These are phyloP conservation scores for Alternaria triticimaculans DNA, from an alignment of 2,329 filamentous ascomycete species.

Conservation along the genomic window DNA sequence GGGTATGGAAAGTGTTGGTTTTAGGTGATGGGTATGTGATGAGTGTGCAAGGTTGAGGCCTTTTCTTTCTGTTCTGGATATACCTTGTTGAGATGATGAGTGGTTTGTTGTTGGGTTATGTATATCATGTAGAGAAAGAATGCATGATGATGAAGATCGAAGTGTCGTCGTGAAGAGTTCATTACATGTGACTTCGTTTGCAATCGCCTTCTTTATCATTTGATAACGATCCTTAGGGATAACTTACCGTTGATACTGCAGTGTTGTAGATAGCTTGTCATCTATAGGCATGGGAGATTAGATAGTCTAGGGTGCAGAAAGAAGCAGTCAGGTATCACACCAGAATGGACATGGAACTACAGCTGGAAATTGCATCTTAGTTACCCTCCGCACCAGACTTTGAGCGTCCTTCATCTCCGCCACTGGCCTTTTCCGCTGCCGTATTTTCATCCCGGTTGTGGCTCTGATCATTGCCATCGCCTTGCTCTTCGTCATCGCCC, in stretches of 20 bases:
- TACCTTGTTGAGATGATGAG: not conserved
- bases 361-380: no score
- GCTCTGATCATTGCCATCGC: not conserved
- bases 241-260: no score
- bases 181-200: not conserved
- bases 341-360: no score
- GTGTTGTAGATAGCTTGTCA: no score
- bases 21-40: not conserved
- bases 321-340: no score
- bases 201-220: no score
- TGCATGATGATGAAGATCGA: not conserved
- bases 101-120: not conserved
- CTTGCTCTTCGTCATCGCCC: not conserved
- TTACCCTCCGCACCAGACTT: not conserved
- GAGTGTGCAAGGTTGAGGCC: not conserved
- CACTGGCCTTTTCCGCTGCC: not conserved
- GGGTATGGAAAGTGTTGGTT: constrained; percentile 38
- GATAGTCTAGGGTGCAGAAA: no score
- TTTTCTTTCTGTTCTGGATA: not conserved
- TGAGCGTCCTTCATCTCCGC: not conserved
- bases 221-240: no score
- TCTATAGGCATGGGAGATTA: no score
- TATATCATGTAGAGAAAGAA: not conserved
- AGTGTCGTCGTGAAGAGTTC: no score
- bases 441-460: fast-evolving